Evolutionary conservation across 441 rosid species (phyloP).

Genomic region (Gossypium davidsonii): DNA sequence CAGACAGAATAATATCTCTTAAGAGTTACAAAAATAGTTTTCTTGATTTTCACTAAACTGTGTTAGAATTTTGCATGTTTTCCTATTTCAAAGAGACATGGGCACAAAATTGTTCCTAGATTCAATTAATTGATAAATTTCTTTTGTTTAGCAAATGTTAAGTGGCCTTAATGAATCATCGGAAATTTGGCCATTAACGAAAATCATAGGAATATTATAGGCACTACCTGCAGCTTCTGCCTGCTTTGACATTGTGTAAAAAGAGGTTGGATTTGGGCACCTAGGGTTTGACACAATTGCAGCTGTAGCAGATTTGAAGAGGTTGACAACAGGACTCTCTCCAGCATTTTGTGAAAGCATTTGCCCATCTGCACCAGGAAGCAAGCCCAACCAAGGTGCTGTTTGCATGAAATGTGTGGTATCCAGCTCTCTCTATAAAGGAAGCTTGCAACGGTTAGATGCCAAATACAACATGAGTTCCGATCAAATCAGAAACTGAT

Average conservation of each 20-base stretch:
- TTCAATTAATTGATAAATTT: background rate
- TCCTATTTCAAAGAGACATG: background rate
- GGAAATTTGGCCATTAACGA: background rate
- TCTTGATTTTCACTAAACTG: background rate
- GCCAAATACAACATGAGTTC: constrained; percentile 14
- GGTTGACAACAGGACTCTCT: constrained; percentile 82
- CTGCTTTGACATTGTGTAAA: constrained; percentile 91
- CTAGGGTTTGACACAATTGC: constrained; percentile 72
- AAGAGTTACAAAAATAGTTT: background rate
- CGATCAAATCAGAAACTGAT: constrained; percentile 11
- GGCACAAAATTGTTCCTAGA: background rate
- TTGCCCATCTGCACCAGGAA: constrained; percentile 86
- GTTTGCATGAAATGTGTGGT: constrained; percentile 88
- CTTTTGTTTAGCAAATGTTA: background rate
- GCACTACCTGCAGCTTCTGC: constrained; percentile 98
- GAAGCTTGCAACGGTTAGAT: constrained; percentile 25
- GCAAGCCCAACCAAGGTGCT: constrained; percentile 90
- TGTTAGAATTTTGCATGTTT: background rate
- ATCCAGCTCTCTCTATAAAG: constrained; percentile 80
- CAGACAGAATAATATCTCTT: background rate
- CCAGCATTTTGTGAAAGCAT: constrained; percentile 75
- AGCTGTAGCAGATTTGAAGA: constrained; percentile 80
- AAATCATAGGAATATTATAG: background rate
- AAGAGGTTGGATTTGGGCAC: constrained; percentile 77
- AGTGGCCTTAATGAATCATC: constrained; percentile 1